Conservation (phyloP, 768 basidiomycete species). For the Candolleomyces efflorescens region DNA sequence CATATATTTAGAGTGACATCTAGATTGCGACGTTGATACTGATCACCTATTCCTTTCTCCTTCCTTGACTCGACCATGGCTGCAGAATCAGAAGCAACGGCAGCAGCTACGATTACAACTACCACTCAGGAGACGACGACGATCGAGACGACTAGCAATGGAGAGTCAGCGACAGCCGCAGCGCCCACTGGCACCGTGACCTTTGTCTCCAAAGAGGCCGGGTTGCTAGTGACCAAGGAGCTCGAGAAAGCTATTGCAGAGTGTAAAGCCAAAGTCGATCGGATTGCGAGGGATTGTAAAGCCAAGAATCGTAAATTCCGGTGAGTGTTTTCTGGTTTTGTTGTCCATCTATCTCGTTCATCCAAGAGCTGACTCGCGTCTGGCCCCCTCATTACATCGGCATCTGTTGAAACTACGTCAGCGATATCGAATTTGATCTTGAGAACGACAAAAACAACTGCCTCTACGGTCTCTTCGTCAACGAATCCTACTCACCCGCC, state of each 20-base stretch:
- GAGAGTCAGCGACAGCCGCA: background rate
- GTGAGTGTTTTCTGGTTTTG: no score
- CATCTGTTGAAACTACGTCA: no score
- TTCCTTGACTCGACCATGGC: no score
- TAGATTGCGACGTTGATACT: no score
- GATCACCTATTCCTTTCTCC: no score
- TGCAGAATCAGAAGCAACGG: background rate
- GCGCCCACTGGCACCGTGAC: constrained; percentile 15
- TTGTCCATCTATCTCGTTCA: no score
- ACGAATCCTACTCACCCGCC: constrained; percentile 20
- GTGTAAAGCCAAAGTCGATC: constrained; percentile 40
- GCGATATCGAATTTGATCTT: constrained; percentile 55
- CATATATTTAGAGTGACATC: no score
- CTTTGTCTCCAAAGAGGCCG: constrained; percentile 32
- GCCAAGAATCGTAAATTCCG: constrained; percentile 46
- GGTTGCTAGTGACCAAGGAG: constrained; percentile 45
- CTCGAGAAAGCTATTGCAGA: constrained; percentile 45
- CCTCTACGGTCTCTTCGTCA: constrained; percentile 23
- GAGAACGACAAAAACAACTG: constrained; percentile 49
- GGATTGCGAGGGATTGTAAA: constrained; percentile 43
- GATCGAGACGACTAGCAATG: constrained; percentile 1
- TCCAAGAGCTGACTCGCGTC: no score
- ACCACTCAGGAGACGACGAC: constrained; percentile 4
- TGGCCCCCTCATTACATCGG: no score
- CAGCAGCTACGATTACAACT: background rate